Evolutionary conservation across 2,329 filamentous ascomycete genomes (phyloP).

Genomic region (Aspergillus sclerotialis): DNA sequence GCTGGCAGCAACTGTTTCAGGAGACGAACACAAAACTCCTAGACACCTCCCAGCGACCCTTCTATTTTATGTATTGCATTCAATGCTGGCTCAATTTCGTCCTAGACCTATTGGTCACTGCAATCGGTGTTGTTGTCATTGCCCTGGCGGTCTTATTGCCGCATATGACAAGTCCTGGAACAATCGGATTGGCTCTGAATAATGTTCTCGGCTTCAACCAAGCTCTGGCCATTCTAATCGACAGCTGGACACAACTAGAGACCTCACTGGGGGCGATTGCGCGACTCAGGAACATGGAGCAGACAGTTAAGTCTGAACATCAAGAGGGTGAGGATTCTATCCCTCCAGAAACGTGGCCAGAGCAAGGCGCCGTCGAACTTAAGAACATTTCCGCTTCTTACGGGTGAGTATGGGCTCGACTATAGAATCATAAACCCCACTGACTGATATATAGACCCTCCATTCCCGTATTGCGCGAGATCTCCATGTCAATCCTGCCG

Average conservation of each 20-base stretch:
- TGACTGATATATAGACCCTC: too few species aligned
- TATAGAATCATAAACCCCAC: background rate
- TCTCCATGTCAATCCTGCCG: constrained; percentile 13
- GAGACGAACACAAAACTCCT: constrained; percentile 31
- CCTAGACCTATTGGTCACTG: constrained; percentile 36
- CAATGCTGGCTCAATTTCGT: constrained; percentile 38
- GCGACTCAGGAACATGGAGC: constrained; percentile 9
- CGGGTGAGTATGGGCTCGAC: background rate
- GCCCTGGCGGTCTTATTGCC: constrained; percentile 32
- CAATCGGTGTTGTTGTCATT: constrained; percentile 36
- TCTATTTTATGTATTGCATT: constrained; percentile 39
- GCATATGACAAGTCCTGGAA: constrained; percentile 31
- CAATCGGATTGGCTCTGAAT: constrained; percentile 41
- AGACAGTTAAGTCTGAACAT: constrained; percentile 6
- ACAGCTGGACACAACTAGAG: constrained; percentile 47
- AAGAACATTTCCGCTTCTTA: too few species aligned
- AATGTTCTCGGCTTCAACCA: constrained; percentile 42
- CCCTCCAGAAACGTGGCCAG: too few species aligned
- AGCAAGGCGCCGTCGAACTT: too few species aligned
- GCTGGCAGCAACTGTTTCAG: constrained; percentile 37
- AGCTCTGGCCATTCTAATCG: constrained; percentile 36
- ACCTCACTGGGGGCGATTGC: constrained; percentile 43
- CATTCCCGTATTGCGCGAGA: constrained; percentile 10
- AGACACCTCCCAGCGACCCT: constrained; percentile 36
- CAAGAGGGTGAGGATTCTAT: too few species aligned